A percentile compares a stretch with the other conserved stretches of the same genome.
phyloP scores from a whole-genome alignment of 352 stramenopile genomes.

The Phytophthora idaei region DNA sequence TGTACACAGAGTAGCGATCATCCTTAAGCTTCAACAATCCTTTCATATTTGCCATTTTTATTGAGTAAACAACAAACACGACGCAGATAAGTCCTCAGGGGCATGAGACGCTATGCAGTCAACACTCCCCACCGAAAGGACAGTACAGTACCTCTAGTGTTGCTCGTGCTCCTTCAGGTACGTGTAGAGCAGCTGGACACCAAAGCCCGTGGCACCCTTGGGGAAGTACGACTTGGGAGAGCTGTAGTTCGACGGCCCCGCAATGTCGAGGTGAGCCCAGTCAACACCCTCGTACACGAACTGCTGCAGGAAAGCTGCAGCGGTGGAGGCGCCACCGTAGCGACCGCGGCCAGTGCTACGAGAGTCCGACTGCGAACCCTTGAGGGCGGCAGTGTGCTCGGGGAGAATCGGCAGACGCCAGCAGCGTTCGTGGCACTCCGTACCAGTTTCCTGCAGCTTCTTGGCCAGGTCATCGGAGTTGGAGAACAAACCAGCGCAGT shows the following conservation, averaged over 20 bases:
- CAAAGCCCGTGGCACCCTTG: constrained; percentile 85
- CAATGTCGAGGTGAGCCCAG: constrained; percentile 92
- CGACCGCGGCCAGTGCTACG: constrained; percentile 79
- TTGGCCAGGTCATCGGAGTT: constrained; percentile 89
- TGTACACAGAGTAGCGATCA: constrained; percentile 66
- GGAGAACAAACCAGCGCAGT: constrained; percentile 92
- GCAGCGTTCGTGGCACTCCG: constrained; percentile 79
- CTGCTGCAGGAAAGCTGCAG: constrained; percentile 89
- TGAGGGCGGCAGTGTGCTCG: constrained; percentile 84
- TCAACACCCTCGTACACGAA: constrained; percentile 87
- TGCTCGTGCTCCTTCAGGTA: constrained; percentile 84
- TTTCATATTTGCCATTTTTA: constrained; percentile 34
- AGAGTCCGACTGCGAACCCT: constrained; percentile 80
- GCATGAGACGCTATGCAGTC: not conserved
- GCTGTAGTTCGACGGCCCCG: constrained; percentile 86
- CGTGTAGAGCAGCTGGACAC: constrained; percentile 86
- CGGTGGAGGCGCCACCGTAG: constrained; percentile 83
- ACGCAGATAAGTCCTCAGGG: constrained; percentile 2
- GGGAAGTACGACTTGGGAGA: constrained; percentile 85
- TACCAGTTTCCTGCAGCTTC: constrained; percentile 69
- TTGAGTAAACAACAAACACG: constrained; percentile 26
- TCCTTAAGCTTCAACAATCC: constrained; percentile 16
- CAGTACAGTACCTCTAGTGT: constrained; percentile 22
- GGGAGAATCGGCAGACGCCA: constrained; percentile 90
- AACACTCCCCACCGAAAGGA: not conserved